Evolutionary conservation across 2,329 filamentous ascomycete species (phyloP).

Genomic region (Trichoderma sp.): DNA sequence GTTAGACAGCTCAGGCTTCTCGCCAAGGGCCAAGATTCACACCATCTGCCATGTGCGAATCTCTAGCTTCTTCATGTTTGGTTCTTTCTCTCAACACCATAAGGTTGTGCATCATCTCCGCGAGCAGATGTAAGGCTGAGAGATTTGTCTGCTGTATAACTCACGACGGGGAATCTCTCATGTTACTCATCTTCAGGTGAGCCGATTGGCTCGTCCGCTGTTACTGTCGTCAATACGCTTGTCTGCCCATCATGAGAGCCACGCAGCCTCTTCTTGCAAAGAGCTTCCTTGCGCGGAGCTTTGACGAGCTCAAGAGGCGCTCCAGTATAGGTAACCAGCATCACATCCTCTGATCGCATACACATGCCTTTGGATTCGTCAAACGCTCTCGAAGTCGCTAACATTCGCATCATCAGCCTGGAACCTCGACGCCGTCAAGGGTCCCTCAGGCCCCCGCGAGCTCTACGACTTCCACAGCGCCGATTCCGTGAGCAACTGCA

Average conservation of each 20-base stretch:
- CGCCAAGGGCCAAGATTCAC: not conserved
- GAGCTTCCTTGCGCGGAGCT: conserved; percentile 56
- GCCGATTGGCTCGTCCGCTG: conserved; percentile 29
- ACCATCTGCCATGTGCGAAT: not conserved
- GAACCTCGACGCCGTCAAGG: conserved; percentile 66
- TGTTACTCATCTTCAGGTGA: conserved; percentile 28
- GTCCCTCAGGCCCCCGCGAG: conserved; percentile 59
- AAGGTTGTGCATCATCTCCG: not conserved
- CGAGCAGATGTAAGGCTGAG: not conserved
- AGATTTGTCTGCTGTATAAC: not conserved
- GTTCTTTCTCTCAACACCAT: conserved; percentile 2
- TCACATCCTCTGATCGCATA: not conserved
- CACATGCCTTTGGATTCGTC: not conserved
- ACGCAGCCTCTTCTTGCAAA: conserved; percentile 44
- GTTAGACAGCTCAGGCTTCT: not conserved
- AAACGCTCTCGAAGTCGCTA: not conserved
- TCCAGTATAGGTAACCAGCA: conserved; percentile 49
- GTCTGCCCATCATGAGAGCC: conserved; percentile 44
- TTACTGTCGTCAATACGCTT: not conserved
- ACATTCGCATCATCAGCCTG: conserved; percentile 49
- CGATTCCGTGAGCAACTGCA: conserved; percentile 52
- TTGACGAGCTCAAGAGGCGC: conserved; percentile 58
- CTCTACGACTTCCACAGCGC: conserved; percentile 61
- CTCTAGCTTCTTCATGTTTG: not conserved
- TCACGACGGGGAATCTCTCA: conserved; percentile 14